Percentiles rank a stretch among this genome's conserved stretches.
These are phyloP conservation scores for Wickerhamomyces chambardii DNA, from an alignment of 805 yeast species.

Conservation along the genomic window DNA sequence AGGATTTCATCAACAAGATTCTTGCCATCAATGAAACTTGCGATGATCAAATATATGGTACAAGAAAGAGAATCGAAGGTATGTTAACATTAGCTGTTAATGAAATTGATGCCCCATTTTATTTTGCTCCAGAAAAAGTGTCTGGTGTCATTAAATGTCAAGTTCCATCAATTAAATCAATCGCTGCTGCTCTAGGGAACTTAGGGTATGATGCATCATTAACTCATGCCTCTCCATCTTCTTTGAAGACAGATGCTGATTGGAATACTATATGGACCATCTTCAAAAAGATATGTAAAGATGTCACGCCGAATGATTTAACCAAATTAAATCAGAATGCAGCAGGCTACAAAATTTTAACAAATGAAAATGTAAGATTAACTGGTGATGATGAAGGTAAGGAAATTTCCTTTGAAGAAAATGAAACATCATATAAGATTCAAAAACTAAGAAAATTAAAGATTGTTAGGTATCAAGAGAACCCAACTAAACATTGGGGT, in stretches of 20 bases:
- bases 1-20: constrained; percentile 55
- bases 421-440: constrained; percentile 47
- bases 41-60: constrained; percentile 56
- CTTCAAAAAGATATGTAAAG: constrained; percentile 51
- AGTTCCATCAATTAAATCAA: constrained; percentile 67
- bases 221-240: constrained; percentile 83
- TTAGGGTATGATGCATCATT: constrained; percentile 76
- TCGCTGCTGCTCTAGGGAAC: constrained; percentile 77
- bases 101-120: constrained; percentile 72
- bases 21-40: constrained; percentile 43
- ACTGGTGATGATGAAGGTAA: constrained; percentile 15
- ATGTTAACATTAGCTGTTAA: constrained; percentile 79
- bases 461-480: constrained; percentile 82
- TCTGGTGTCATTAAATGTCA: constrained; percentile 73
- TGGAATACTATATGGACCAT: constrained; percentile 73
- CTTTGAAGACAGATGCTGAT: constrained; percentile 86
- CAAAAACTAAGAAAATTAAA: constrained; percentile 63
- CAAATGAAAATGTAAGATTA: constrained; percentile 27
- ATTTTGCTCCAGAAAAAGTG: constrained; percentile 70
- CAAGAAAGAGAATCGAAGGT: constrained; percentile 80
- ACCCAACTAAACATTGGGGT: constrained; percentile 96
- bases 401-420: constrained; percentile 49
- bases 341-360: constrained; percentile 50
- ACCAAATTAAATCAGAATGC: constrained; percentile 33
- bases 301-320: constrained; percentile 28